These are phyloP conservation scores for Luvunga scandens DNA, from an alignment of 345 rosid genomes.

Conservation along the genomic window DNA sequence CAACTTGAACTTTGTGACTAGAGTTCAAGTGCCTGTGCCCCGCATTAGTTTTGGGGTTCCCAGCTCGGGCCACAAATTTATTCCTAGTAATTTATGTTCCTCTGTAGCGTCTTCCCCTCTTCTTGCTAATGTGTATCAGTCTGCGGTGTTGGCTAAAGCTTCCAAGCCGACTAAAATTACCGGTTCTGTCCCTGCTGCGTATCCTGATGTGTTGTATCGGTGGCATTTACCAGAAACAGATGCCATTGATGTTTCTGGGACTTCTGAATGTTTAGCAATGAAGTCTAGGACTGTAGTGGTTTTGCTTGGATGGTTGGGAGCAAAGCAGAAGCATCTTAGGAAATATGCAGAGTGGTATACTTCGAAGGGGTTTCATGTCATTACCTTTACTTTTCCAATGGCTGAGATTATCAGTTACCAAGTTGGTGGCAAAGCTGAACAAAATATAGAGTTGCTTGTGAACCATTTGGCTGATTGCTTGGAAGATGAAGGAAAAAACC, in stretches of 20 bases:
- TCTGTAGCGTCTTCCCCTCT: slow-evolving; percentile 43
- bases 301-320: slow-evolving; percentile 96
- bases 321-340: slow-evolving; percentile 91
- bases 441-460: slow-evolving; percentile 71
- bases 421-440: slow-evolving; percentile 92
- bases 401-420: slow-evolving; percentile 78
- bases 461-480: slow-evolving; percentile 89
- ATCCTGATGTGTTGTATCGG: slow-evolving; percentile 64
- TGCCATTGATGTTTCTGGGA: slow-evolving; percentile 55
- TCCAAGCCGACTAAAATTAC: slow-evolving; percentile 45
- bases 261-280: slow-evolving; percentile 45
- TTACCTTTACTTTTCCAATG: slow-evolving; percentile 92
- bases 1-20: slow-evolving; percentile 49
- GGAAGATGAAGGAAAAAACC: slow-evolving; percentile 85
- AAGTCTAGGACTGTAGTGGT: slow-evolving; percentile 92
- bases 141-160: slow-evolving; percentile 70
- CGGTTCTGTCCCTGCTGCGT: slow-evolving; percentile 27
- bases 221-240: slow-evolving; percentile 86
- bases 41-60: slow-evolving; percentile 36
- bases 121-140: slow-evolving; percentile 54
- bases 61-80: slow-evolving; percentile 22
- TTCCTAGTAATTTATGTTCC: slow-evolving; percentile 22
- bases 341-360: slow-evolving; percentile 98
- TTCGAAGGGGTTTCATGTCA: slow-evolving; percentile 84
- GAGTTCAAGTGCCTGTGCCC: slow-evolving; percentile 65